Percentiles rank a stretch among this genome's conserved stretches.
Evolutionary conservation across 805 yeast species (phyloP).

Genomic region (Suhomyces kilbournensis): DNA sequence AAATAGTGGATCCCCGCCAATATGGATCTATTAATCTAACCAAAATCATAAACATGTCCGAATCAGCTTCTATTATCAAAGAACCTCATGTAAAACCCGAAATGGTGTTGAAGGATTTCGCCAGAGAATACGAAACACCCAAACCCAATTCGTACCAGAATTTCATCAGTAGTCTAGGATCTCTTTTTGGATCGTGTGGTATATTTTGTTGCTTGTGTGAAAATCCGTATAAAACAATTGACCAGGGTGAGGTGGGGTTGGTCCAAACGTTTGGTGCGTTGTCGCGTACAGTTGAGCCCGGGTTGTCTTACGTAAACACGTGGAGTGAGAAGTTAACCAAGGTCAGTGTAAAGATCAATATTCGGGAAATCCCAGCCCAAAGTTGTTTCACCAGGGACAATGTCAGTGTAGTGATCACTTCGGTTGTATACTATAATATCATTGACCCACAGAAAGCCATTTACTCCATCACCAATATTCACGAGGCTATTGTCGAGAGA

Average conservation of each 20-base stretch:
- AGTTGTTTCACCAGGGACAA: conserved; percentile 70
- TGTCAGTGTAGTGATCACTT: conserved; percentile 57
- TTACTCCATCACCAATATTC: conserved; percentile 54
- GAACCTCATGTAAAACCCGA: conserved; percentile 35
- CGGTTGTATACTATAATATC: conserved; percentile 66
- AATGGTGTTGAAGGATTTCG: conserved; percentile 41
- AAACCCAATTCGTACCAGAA: conserved; percentile 40
- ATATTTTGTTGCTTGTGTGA: conserved; percentile 54
- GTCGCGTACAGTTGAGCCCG: conserved; percentile 65
- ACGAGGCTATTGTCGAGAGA: conserved; percentile 57
- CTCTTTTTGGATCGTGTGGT: conserved; percentile 51
- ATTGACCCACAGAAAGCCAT: conserved; percentile 66
- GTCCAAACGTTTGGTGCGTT: conserved; percentile 66
- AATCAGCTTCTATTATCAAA: background rate
- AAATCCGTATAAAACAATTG: conserved; percentile 58
- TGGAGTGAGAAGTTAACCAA: conserved; percentile 53
- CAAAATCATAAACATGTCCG: background rate
- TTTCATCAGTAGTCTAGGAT: conserved; percentile 42
- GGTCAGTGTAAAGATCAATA: conserved; percentile 56
- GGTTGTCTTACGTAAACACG: conserved; percentile 62
- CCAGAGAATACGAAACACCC: conserved; percentile 40
- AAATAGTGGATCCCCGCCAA: background rate
- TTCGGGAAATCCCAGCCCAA: conserved; percentile 64
- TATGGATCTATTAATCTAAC: background rate
- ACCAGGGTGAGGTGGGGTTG: conserved; percentile 69